Evolutionary conservation across 768 basidiomycete genomes (phyloP).

Genomic region (Rhizopogon vulgaris): DNA sequence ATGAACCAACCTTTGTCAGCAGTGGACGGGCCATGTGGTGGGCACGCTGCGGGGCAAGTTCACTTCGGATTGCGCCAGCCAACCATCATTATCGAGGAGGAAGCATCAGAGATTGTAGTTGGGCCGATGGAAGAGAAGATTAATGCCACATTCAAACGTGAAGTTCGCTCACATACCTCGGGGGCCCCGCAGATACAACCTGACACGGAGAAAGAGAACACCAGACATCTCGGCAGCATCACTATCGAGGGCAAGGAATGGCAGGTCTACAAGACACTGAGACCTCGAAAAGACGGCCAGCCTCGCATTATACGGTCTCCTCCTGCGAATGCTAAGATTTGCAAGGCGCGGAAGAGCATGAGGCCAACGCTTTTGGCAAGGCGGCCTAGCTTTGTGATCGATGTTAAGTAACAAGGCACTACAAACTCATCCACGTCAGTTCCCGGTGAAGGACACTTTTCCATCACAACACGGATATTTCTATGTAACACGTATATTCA

Average conservation of each 20-base stretch:
- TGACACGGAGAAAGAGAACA: not conserved
- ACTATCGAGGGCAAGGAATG: conserved; percentile 1
- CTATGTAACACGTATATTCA: too few relatives aligned
- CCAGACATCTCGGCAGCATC: conserved; percentile 3
- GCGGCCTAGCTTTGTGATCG: not conserved
- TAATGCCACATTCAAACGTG: conserved; percentile 1
- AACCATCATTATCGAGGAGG: conserved; percentile 9
- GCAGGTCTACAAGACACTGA: not conserved
- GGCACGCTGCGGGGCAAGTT: not conserved
- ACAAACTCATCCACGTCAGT: too few relatives aligned
- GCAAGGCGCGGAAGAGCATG: not conserved
- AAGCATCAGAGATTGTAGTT: conserved; percentile 5
- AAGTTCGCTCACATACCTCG: not conserved
- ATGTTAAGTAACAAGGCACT: not conserved
- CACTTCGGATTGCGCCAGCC: conserved; percentile 4
- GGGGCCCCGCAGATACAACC: not conserved
- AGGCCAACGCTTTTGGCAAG: not conserved
- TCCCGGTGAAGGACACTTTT: too few relatives aligned
- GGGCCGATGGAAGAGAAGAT: conserved; percentile 18
- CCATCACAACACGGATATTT: too few relatives aligned
- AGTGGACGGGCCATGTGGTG: conserved; percentile 8
- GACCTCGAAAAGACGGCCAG: not conserved
- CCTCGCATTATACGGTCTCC: not conserved
- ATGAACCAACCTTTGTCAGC: not conserved
- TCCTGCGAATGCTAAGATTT: not conserved